Base-by-base conservation (phyloP, 768 basidiomycete species). In the Russula lepida region DNA sequence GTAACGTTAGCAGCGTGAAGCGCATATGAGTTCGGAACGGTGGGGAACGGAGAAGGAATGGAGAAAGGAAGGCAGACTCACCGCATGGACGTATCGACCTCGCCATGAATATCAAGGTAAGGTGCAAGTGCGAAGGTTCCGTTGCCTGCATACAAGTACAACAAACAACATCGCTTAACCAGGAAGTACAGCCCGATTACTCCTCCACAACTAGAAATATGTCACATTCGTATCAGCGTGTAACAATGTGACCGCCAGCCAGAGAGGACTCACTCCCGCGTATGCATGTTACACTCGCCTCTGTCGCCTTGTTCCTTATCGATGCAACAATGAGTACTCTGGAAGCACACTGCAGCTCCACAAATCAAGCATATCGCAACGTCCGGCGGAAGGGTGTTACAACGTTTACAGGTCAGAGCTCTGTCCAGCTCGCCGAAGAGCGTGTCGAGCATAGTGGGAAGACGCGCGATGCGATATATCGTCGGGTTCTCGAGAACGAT, bases 281-380 rank as follows among this genome's bases (percentile, higher is more conserved):
- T 90, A 70, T 98, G 97, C 79, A 89, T 83, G 71, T 98, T 99
- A 71, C 95, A 98, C 69, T 99, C 95, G 30, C 95, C 97, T 27
- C 86, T 77, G 43, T 76, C 75, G 17, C 79, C 76, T 19, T 77
- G 79, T 46, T 85, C 83, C 30, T 84, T 79, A 54, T 93, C 92
- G 65, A 79, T 76, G 71, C 97, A 99, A 69, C 97, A 99, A 64
- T 94, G 86, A n/a, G n/a, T n/a, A 66, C 91, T 92, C 70, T 92
- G 88, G 77, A 95, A 81, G 69, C 97, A 98, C 11, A 89, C 84
- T 15, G 87, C 84, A 51, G 83, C 77, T 0, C 97, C 97, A 66
- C 97, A 99, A 54, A 94, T 78, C 63, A 98, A 72, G 71, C 97
- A 99, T 2, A 99, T 84, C 0, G 94, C 97, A 21, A 92, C 91